Evolutionary conservation across 306 rosid genomes (phyloP).

Genomic region (Acacia acuminata): DNA sequence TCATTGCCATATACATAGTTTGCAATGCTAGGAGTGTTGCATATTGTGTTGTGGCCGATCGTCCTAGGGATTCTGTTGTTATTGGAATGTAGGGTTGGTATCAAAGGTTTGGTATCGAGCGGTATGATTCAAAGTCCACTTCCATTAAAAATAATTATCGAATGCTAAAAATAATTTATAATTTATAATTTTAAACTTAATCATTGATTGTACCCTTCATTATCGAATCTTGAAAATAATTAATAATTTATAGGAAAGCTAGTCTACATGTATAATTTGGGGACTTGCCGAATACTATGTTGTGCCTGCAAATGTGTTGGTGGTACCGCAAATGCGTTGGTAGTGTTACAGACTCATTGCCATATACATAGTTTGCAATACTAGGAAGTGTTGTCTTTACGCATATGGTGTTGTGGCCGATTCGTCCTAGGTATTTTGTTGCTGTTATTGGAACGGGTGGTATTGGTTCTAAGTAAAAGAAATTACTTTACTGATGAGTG

Average conservation of each 20-base stretch:
- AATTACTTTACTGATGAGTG: constrained; percentile 3
- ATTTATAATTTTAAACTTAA: constrained; percentile 23
- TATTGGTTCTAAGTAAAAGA: constrained; percentile 79
- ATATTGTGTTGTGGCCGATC: too few relatives aligned
- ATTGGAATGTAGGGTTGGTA: too few relatives aligned
- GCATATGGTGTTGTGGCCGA: constrained; percentile 98
- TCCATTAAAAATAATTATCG: too few relatives aligned
- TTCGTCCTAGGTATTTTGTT: constrained; percentile 84
- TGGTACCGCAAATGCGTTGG: constrained; percentile 74
- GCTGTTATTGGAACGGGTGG: constrained; percentile 96
- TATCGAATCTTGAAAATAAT: constrained; percentile 29
- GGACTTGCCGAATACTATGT: constrained; percentile 97
- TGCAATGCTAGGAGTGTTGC: too few relatives aligned
- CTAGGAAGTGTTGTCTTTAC: constrained; percentile 96
- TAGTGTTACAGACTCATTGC: constrained; percentile 68
- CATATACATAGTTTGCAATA: constrained; percentile 84
- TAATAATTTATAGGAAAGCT: constrained; percentile 67
- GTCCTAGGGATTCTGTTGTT: too few relatives aligned
- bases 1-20: too few relatives aligned
- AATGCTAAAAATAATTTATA: too few relatives aligned
- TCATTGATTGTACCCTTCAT: not conserved
- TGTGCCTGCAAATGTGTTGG: too few relatives aligned
- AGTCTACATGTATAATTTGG: constrained; percentile 89
- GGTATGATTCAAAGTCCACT: too few relatives aligned
- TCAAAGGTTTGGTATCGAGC: too few relatives aligned